A percentile compares a stretch with the other conserved stretches of the same genome.
These are phyloP conservation scores for Microbotryum violaceum DNA, from an alignment of 1,284 basidiomycete species.

Conservation along the genomic window DNA sequence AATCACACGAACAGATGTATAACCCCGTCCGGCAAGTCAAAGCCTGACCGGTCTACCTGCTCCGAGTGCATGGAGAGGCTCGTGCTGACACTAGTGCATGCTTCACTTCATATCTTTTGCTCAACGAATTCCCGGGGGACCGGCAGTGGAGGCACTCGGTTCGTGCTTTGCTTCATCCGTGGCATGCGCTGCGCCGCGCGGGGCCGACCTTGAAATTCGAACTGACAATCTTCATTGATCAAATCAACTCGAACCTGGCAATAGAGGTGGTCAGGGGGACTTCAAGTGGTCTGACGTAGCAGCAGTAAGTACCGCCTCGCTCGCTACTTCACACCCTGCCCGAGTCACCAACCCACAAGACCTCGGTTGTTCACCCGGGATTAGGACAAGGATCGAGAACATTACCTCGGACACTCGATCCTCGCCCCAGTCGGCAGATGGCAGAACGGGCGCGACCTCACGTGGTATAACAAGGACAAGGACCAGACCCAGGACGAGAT, in stretches of 20 bases:
- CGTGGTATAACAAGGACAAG: slow-evolving; percentile 34
- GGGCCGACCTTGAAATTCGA: too few relatives aligned
- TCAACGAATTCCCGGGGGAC: too few relatives aligned
- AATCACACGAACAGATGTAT: not conserved
- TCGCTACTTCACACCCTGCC: not conserved
- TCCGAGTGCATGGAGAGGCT: not conserved
- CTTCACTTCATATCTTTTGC: too few relatives aligned
- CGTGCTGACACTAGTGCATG: too few relatives aligned
- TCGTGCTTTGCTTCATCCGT: not conserved
- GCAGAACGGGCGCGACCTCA: slow-evolving; percentile 31
- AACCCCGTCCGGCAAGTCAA: not conserved
- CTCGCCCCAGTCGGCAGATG: slow-evolving; percentile 33
- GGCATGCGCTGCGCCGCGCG: too few relatives aligned
- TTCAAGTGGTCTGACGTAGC: slow-evolving; percentile 31
- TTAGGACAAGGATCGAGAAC: slow-evolving; percentile 32
- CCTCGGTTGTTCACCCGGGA: not conserved
- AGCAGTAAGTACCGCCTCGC: slow-evolving; percentile 8
- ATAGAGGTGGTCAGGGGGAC: slow-evolving; percentile 31
- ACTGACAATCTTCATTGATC: too few relatives aligned
- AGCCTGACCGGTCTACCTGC: not conserved
- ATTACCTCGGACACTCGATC: slow-evolving; percentile 33
- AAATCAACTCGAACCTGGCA: too few relatives aligned
- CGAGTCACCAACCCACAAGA: not conserved
- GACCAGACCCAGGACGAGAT: slow-evolving; percentile 6
- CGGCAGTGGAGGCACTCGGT: not conserved